Percentiles rank a stretch among this genome's conserved stretches.
Conservation (phyloP, 108 stramenopile genomes). For the Fragilaria radians region DNA sequence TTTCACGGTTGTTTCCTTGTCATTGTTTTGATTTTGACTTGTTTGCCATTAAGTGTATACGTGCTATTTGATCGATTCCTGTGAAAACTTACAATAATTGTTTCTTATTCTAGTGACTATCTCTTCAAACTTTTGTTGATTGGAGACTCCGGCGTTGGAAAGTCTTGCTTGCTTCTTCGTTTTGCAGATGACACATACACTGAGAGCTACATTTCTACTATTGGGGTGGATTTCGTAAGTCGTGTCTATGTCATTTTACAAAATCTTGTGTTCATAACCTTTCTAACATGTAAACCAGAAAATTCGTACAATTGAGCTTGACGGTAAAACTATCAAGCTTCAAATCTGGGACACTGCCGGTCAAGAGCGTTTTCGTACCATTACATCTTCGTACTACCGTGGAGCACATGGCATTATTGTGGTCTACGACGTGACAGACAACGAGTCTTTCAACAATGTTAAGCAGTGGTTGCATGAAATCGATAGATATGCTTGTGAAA, state of each 20-base stretch:
- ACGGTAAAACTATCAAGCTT: conserved; percentile 98
- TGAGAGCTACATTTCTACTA: conserved; percentile 98
- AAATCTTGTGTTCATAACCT: not conserved
- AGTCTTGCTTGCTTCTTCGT: conserved; percentile 95
- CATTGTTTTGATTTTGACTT: not conserved
- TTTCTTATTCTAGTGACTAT: conserved; percentile 38
- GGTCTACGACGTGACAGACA: conserved; percentile 93
- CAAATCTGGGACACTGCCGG: conserved; percentile 88
- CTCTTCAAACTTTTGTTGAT: conserved; percentile 98
- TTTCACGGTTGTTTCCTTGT: not conserved
- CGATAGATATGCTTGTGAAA: conserved; percentile 96
- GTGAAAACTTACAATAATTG: not conserved
- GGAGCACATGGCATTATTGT: conserved; percentile 97
- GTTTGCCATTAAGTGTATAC: not conserved
- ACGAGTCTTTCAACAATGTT: conserved; percentile 96
- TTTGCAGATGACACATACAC: conserved; percentile 99
- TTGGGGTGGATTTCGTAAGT: conserved; percentile 98
- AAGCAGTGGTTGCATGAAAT: conserved; percentile 99
- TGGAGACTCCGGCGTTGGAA: conserved; percentile 98
- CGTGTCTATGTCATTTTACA: not conserved
- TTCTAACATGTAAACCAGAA: conserved; percentile 40
- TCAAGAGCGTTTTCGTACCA: conserved; percentile 96
- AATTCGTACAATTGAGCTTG: conserved; percentile 98
- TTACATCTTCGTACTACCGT: conserved; percentile 94
- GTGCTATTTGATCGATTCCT: not conserved